A percentile compares a stretch with the other conserved stretches of the same genome.
Evolutionary conservation across 1,284 basidiomycete genomes (phyloP).

Genomic region (Tylopilus sp.): DNA sequence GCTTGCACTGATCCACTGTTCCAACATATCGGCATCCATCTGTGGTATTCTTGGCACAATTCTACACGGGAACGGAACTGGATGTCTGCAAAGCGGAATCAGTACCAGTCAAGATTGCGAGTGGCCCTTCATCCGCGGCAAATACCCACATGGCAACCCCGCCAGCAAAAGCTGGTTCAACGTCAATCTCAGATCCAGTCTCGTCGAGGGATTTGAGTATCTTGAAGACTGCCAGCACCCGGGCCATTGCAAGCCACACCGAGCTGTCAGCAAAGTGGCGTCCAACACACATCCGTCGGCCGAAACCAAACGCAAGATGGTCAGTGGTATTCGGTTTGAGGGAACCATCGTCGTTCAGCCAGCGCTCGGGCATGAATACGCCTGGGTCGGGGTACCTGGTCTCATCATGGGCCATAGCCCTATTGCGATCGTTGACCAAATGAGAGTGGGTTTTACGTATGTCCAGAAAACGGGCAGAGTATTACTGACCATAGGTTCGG

Average conservation of each 20-base stretch:
- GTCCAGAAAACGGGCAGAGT: slow-evolving; percentile 10
- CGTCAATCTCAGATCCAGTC: slow-evolving; percentile 21
- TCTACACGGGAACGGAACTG: too few relatives aligned
- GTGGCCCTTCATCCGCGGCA: too few relatives aligned
- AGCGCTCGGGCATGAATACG: too few relatives aligned
- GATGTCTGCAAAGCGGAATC: too few relatives aligned
- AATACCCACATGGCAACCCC: slow-evolving; percentile 20
- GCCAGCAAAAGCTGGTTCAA: slow-evolving; percentile 10
- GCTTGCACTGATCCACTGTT: slow-evolving; percentile 8
- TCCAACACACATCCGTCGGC: slow-evolving; percentile 18
- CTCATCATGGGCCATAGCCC: too few relatives aligned
- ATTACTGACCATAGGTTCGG: slow-evolving; percentile 17
- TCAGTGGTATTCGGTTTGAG: slow-evolving; percentile 6
- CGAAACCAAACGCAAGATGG: slow-evolving; percentile 17
- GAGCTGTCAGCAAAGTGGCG: slow-evolving; percentile 22
- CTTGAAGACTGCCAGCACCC: too few relatives aligned
- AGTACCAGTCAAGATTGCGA: too few relatives aligned
- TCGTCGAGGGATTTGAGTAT: slow-evolving; percentile 15
- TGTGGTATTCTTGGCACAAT: slow-evolving; percentile 13
- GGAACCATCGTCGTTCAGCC: too few relatives aligned
- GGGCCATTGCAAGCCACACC: too few relatives aligned
- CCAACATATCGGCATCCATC: slow-evolving; percentile 11
- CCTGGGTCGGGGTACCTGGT: too few relatives aligned
- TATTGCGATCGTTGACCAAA: too few relatives aligned
- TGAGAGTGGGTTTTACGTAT: neutral